Evolutionary conservation across 495 filamentous ascomycete genomes (phyloP).

Genomic region (Podospora pseudopauciseta): DNA sequence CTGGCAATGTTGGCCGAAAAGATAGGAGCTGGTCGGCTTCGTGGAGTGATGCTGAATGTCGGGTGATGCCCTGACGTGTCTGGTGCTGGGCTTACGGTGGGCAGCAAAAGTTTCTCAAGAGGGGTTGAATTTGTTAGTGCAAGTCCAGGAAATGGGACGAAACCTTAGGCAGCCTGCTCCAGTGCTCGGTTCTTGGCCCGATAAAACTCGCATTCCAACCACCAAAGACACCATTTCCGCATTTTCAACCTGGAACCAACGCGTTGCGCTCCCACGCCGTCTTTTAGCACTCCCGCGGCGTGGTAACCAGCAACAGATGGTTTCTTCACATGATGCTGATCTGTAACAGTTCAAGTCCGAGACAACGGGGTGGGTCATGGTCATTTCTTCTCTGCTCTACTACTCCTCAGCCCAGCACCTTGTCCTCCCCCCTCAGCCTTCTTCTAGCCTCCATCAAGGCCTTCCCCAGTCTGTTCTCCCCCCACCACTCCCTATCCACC

Average conservation of each 20-base stretch:
- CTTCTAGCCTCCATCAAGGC: slow-evolving; percentile 32
- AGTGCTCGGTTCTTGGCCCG: not conserved
- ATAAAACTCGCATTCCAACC: not conserved
- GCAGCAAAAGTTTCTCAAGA: not conserved
- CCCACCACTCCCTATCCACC: slow-evolving; percentile 22
- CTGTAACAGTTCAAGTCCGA: not conserved
- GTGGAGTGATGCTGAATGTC: not conserved
- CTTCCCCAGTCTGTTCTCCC: slow-evolving; percentile 32
- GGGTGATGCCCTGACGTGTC: not conserved
- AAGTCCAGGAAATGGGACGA: not conserved
- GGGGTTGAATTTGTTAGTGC: not conserved
- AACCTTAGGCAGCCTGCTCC: not conserved
- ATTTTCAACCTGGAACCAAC: too few species aligned
- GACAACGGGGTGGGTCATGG: not conserved
- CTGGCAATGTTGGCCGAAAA: not conserved
- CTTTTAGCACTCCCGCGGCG: not conserved
- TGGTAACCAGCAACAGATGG: not conserved
- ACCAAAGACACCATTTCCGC: not conserved
- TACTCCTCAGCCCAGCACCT: too few species aligned
- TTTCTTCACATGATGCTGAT: not conserved
- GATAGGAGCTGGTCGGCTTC: not conserved
- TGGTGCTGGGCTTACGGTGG: not conserved
- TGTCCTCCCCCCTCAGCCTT: slow-evolving; percentile 16
- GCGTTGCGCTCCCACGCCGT: too few species aligned
- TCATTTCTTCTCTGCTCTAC: not conserved